These are phyloP conservation scores for Hordeum pubiflorum DNA, from an alignment of 202 grass and related monocot genomes.

Conservation along the genomic window DNA sequence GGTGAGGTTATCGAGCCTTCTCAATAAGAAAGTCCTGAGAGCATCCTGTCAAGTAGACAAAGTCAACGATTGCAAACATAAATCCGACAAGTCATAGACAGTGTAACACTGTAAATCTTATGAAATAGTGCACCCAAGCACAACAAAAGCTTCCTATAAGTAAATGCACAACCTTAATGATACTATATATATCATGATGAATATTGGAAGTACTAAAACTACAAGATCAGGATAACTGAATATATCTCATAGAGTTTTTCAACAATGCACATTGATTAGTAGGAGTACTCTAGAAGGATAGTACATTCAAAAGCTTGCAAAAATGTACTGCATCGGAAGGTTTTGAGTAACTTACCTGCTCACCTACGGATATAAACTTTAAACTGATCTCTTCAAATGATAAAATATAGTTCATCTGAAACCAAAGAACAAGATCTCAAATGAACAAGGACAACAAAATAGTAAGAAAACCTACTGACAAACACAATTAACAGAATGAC, in stretches of 20 bases:
- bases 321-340: constrained; percentile 10
- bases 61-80: constrained; percentile 11
- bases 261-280: background rate
- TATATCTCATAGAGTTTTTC: constrained; percentile 9
- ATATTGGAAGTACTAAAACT: background rate
- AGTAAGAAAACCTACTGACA: background rate
- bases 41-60: constrained; percentile 57
- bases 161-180: constrained; percentile 5
- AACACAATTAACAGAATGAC: constrained; percentile 10
- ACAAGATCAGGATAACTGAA: background rate
- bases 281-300: constrained; percentile 5
- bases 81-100: constrained; percentile 6
- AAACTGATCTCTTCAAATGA: constrained; percentile 98
- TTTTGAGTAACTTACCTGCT: constrained; percentile 61
- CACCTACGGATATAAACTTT: constrained; percentile 79
- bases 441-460: constrained; percentile 8
- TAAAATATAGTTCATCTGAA: constrained; percentile 83
- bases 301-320: constrained; percentile 14
- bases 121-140: constrained; percentile 1
- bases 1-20: constrained; percentile 80
- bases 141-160: background rate
- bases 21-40: constrained; percentile 82
- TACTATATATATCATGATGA: constrained; percentile 13
- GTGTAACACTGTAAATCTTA: background rate
- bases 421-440: constrained; percentile 25